Conservation (phyloP, 148 eudicot genomes). For the Hydrangea macrophylla region DNA sequence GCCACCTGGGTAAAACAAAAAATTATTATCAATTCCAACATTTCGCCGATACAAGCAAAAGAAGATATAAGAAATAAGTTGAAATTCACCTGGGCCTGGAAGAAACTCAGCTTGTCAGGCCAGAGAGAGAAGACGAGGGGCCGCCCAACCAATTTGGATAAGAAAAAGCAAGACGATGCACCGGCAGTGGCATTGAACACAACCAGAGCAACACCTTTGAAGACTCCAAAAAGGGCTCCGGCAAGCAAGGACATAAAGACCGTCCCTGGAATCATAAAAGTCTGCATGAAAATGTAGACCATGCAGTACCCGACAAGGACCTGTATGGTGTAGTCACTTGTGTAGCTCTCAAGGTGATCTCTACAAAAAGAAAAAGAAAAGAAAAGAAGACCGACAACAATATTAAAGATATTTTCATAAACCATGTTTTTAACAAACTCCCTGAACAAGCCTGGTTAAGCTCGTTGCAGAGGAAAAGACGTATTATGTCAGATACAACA, state of each 20-base stretch:
- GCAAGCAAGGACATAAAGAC: constrained; percentile 96
- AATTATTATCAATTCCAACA: constrained; percentile 8
- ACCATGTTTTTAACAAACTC: neutral
- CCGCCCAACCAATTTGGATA: constrained; percentile 81
- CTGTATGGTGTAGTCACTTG: constrained; percentile 92
- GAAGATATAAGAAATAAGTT: neutral
- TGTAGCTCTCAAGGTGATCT: constrained; percentile 89
- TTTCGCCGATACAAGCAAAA: neutral
- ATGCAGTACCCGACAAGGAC: constrained; percentile 85
- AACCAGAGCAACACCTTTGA: constrained; percentile 77
- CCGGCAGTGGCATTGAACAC: constrained; percentile 89
- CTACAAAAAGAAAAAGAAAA: too few relatives aligned
- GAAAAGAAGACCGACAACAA: constrained; percentile 5
- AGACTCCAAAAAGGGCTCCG: constrained; percentile 84
- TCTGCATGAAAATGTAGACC: constrained; percentile 98
- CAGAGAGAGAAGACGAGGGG: constrained; percentile 75
- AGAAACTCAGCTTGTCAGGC: constrained; percentile 81
- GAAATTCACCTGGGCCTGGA: constrained; percentile 73
- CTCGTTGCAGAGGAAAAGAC: neutral
- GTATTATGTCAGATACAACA: neutral
- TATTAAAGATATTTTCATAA: neutral
- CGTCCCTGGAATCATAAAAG: constrained; percentile 99
- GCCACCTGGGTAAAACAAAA: constrained; percentile 55
- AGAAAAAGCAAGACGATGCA: constrained; percentile 92
- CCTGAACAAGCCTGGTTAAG: neutral